phyloP scores from a whole-genome alignment of 225 moss, liverwort and hornwort genomes.

The Marchantia polymorpha region DNA sequence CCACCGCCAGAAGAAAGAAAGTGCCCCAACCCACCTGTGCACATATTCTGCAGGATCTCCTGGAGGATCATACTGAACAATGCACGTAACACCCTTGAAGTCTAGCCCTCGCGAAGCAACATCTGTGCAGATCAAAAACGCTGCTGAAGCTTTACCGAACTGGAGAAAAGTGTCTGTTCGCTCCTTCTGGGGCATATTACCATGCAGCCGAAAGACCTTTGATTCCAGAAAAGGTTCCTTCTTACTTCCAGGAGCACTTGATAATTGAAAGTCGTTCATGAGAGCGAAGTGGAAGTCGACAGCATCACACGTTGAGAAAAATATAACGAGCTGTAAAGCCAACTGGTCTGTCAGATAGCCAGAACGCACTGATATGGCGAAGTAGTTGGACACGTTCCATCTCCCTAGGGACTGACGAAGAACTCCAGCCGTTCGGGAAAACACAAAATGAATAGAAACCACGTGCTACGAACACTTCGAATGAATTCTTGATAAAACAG shows the following conservation, averaged over 20 bases:
- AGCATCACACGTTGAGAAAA: slow-evolving; percentile 93
- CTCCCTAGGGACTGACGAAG: not conserved
- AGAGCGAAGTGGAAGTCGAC: slow-evolving; percentile 82
- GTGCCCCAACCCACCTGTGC: slow-evolving; percentile 58
- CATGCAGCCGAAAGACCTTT: slow-evolving; percentile 77
- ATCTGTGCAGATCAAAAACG: slow-evolving; percentile 86
- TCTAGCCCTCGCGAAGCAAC: slow-evolving; percentile 94
- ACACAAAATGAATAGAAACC: too few species aligned
- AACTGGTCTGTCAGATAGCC: not conserved
- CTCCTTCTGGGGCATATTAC: slow-evolving; percentile 90
- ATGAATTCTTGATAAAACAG: not conserved
- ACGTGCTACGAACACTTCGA: too few species aligned
- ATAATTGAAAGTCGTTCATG: slow-evolving; percentile 31
- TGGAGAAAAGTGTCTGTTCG: slow-evolving; percentile 74
- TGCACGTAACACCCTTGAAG: slow-evolving; percentile 88
- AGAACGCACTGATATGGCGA: not conserved
- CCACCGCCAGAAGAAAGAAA: not conserved
- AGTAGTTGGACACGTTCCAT: too few species aligned
- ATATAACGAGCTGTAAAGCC: slow-evolving; percentile 37
- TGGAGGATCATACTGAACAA: slow-evolving; percentile 96
- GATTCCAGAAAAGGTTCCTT: slow-evolving; percentile 47
- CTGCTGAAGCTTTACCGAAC: slow-evolving; percentile 74
- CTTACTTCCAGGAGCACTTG: slow-evolving; percentile 40
- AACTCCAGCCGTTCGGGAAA: not conserved
- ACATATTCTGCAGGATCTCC: slow-evolving; percentile 99